Conservation (phyloP, 73 alveolate species). For the Urostyla sp. region DNA sequence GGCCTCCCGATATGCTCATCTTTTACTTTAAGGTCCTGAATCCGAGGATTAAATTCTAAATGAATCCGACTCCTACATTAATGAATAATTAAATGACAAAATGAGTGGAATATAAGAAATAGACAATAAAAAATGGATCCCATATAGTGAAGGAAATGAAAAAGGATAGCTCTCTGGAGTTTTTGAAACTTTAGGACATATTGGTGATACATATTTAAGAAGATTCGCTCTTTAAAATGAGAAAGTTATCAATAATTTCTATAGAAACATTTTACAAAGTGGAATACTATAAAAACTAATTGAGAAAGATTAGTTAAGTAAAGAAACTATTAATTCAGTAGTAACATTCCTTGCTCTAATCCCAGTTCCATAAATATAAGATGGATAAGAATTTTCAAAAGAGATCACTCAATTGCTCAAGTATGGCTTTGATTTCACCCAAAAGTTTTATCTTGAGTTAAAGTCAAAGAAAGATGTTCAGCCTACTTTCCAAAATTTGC, state of each 20-base stretch:
- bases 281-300: neutral
- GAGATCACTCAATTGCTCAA: constrained; percentile 3
- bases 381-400: neutral
- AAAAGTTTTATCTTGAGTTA: constrained; percentile 45
- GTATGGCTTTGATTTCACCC: constrained; percentile 41
- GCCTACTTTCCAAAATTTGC: constrained; percentile 13
- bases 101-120: constrained; percentile 36
- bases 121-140: constrained; percentile 12
- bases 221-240: constrained; percentile 1
- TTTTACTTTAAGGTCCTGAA: neutral
- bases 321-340: constrained; percentile 19
- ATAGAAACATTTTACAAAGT: constrained; percentile 1
- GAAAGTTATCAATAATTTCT: neutral
- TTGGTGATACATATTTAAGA: constrained; percentile 40
- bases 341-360: constrained; percentile 1
- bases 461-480: constrained; percentile 33
- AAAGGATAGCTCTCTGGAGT: constrained; percentile 7
- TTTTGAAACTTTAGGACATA: constrained; percentile 24
- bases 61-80: neutral
- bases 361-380: constrained; percentile 22
- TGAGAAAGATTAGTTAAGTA: neutral
- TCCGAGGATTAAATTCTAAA: no score
- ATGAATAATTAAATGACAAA: constrained; percentile 13
- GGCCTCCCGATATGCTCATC: constrained; percentile 38
- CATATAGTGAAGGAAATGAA: neutral